Percentiles rank a stretch among this genome's conserved stretches.
These are phyloP conservation scores for Fabrea salina DNA, from an alignment of 169 alveolate species.

Conservation along the genomic window DNA sequence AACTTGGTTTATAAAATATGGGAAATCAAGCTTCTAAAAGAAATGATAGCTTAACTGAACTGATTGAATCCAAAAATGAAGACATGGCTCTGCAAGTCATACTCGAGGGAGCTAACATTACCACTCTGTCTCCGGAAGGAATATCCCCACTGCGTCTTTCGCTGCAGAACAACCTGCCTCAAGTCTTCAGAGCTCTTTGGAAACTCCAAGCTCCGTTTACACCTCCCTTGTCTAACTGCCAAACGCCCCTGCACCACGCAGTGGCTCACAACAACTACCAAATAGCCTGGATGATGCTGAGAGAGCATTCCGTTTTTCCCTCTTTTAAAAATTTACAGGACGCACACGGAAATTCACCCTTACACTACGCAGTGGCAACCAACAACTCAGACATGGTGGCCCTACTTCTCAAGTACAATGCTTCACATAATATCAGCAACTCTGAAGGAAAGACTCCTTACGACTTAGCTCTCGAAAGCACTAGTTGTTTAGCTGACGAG, in stretches of 20 bases:
- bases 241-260: slow-evolving; percentile 3
- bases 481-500: slow-evolving; percentile 14
- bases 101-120: not conserved
- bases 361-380: slow-evolving; percentile 22
- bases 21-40: no score
- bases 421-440: not conserved
- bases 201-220: not conserved
- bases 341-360: slow-evolving; percentile 28
- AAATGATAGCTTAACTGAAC: no score
- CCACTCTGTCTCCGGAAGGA: not conserved
- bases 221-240: not conserved
- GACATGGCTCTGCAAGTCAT: no score
- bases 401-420: slow-evolving; percentile 6
- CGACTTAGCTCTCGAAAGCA: slow-evolving; percentile 1
- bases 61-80: no score
- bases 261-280: slow-evolving; percentile 9
- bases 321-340: not conserved
- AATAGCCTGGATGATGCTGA: not conserved
- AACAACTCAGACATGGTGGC: slow-evolving; percentile 22
- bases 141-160: not conserved
- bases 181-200: slow-evolving; percentile 1
- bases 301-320: not conserved
- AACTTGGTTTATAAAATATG: no score
- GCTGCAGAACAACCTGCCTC: not conserved
- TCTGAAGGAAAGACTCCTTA: not conserved